Evolutionary conservation across 1,284 basidiomycete genomes (phyloP).

Genomic region (Pyrrhoderma noxium): DNA sequence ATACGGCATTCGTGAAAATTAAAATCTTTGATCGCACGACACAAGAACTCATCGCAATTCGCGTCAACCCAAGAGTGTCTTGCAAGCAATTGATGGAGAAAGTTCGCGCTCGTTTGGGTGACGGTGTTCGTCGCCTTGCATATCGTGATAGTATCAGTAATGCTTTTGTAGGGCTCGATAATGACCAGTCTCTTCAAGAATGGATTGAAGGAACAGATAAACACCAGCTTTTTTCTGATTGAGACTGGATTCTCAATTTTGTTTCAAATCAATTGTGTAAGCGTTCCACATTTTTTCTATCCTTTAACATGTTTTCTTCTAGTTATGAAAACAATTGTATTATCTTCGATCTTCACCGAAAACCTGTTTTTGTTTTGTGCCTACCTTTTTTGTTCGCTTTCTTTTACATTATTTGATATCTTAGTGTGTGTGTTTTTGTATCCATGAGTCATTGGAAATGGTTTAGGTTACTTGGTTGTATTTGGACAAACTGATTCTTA

Average conservation of each 20-base stretch:
- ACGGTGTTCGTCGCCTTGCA: slow-evolving; percentile 61
- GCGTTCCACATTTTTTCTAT: neutral
- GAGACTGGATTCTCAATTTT: slow-evolving; percentile 16
- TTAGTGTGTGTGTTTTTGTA: slow-evolving; percentile 5
- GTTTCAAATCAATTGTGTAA: neutral
- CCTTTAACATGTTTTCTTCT: neutral
- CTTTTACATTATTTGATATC: slow-evolving; percentile 16
- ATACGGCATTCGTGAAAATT: slow-evolving; percentile 90
- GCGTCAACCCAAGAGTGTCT: slow-evolving; percentile 92
- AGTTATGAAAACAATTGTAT: neutral
- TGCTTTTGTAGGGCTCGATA: slow-evolving; percentile 56
- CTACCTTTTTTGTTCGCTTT: slow-evolving; percentile 4
- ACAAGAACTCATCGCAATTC: slow-evolving; percentile 93
- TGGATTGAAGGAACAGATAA: slow-evolving; percentile 87
- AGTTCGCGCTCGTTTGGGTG: slow-evolving; percentile 79
- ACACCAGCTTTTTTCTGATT: slow-evolving; percentile 82
- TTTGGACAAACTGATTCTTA: neutral
- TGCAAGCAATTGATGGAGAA: slow-evolving; percentile 85
- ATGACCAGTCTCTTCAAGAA: slow-evolving; percentile 63
- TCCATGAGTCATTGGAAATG: no score
- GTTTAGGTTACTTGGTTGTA: no score
- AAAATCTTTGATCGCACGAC: slow-evolving; percentile 92
- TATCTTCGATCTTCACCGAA: neutral
- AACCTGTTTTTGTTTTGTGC: slow-evolving; percentile 1
- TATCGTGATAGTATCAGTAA: slow-evolving; percentile 69